A percentile compares a stretch with the other conserved stretches of the same genome.
These are phyloP conservation scores for Filobasidium wieringae DNA, from an alignment of 768 basidiomycete species.

Conservation along the genomic window DNA sequence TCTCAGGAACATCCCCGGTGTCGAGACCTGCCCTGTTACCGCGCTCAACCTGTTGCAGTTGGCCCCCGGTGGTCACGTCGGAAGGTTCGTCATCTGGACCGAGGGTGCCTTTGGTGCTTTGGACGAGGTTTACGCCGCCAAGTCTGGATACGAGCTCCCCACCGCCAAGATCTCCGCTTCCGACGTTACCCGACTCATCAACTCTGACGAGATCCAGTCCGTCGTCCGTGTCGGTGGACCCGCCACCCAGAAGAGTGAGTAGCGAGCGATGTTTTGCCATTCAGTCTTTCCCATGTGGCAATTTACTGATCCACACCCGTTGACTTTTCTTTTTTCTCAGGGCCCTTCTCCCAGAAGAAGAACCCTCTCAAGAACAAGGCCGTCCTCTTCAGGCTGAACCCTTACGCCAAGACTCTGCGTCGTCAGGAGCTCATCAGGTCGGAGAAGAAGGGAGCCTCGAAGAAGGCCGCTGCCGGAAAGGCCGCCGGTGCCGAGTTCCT, in stretches of 20 bases:
- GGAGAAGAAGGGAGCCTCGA: constrained; percentile 42
- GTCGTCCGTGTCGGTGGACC: constrained; percentile 81
- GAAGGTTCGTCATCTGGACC: constrained; percentile 99
- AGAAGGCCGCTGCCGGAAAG: constrained; percentile 54
- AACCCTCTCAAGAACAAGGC: constrained; percentile 91
- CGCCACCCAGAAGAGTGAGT: constrained; percentile 63
- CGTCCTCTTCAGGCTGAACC: constrained; percentile 92
- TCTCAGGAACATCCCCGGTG: constrained; percentile 97
- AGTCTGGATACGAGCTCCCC: constrained; percentile 51
- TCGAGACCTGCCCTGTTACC: constrained; percentile 89
- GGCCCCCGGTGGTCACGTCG: constrained; percentile 97
- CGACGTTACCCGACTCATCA: constrained; percentile 93
- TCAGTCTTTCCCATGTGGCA: background rate
- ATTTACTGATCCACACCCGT: background rate
- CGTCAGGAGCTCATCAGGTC: constrained; percentile 57
- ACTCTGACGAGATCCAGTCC: constrained; percentile 95
- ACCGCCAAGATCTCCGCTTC: constrained; percentile 93
- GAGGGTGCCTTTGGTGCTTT: constrained; percentile 83
- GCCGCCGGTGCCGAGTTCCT: constrained; percentile 70
- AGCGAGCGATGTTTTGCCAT: background rate
- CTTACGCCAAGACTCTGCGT: constrained; percentile 89
- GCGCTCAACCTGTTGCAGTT: constrained; percentile 95
- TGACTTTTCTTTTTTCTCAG: constrained; percentile 6
- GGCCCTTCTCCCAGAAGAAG: constrained; percentile 97
- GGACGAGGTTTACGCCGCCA: constrained; percentile 87